phyloP scores from a whole-genome alignment of 495 filamentous ascomycete species.

The Penicillium lagena region DNA sequence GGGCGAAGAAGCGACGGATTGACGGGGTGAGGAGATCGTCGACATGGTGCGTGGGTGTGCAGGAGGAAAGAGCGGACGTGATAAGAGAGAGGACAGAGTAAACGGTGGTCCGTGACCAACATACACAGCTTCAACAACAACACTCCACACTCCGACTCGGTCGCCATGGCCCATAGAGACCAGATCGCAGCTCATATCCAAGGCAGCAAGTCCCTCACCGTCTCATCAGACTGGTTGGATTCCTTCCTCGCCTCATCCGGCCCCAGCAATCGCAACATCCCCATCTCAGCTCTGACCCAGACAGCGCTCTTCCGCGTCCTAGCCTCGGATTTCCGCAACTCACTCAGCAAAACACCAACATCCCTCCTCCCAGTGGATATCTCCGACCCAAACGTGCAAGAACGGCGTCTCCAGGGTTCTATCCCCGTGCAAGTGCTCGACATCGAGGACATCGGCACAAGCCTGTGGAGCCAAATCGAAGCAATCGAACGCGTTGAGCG shows the following conservation, averaged over 20 bases:
- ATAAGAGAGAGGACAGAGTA: slow-evolving; percentile 11
- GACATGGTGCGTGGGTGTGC: slow-evolving; percentile 51
- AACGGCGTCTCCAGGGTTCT: slow-evolving; percentile 48
- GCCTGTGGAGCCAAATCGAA: slow-evolving; percentile 80
- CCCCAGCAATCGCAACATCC: slow-evolving; percentile 44
- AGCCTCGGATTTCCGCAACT: slow-evolving; percentile 63
- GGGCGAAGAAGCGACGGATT: slow-evolving; percentile 60
- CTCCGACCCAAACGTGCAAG: slow-evolving; percentile 42
- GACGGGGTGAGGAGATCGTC: slow-evolving; percentile 66
- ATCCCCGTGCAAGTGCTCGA: slow-evolving; percentile 77
- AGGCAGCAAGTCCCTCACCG: slow-evolving; percentile 34
- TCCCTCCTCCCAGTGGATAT: slow-evolving; percentile 55
- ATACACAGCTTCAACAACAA: neutral
- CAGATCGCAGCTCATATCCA: slow-evolving; percentile 40
- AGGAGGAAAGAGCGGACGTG: slow-evolving; percentile 1
- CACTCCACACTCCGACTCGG: no score
- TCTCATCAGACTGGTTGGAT: slow-evolving; percentile 38
- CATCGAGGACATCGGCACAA: slow-evolving; percentile 72
- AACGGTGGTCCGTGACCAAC: slow-evolving; percentile 26
- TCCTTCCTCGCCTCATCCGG: slow-evolving; percentile 30
- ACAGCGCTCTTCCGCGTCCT: slow-evolving; percentile 80
- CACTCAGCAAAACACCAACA: slow-evolving; percentile 41
- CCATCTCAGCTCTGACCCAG: slow-evolving; percentile 64
- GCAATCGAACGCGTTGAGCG: slow-evolving; percentile 74
- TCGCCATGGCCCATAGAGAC: slow-evolving; percentile 30